A percentile compares a stretch with the other conserved stretches of the same genome.
phyloP scores from a whole-genome alignment of 2,329 filamentous ascomycete species.

The Colletotrichum lentis region DNA sequence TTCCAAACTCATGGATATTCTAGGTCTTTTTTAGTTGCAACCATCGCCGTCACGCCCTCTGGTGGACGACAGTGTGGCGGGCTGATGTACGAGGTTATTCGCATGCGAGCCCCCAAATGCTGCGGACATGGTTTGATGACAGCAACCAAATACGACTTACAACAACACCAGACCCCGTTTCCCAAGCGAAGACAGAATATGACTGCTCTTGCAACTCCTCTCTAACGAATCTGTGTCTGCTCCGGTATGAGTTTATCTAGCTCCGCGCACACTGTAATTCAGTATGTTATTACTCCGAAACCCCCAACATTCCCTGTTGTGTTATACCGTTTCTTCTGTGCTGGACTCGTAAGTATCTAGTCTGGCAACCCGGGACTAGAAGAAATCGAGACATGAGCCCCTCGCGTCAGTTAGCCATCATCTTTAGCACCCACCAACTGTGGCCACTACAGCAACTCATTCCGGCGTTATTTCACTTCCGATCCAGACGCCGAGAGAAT shows the following conservation, averaged over 20 bases:
- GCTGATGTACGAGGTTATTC: slow-evolving; percentile 9
- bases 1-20: too few species aligned
- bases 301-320: too few species aligned
- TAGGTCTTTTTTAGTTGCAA: background rate
- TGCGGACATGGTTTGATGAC: background rate
- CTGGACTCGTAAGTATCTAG: too few species aligned
- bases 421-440: too few species aligned
- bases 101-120: slow-evolving; percentile 1
- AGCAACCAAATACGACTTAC: background rate
- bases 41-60: too few species aligned
- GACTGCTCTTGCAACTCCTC: background rate
- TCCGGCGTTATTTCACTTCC: too few species aligned
- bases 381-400: too few species aligned
- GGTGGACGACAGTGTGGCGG: slow-evolving; percentile 20
- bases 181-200: background rate
- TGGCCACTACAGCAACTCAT: too few species aligned
- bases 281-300: background rate
- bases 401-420: too few species aligned
- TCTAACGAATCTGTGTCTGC: background rate
- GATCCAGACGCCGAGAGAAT: too few species aligned
- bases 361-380: too few species aligned
- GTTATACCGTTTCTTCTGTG: too few species aligned
- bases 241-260: background rate
- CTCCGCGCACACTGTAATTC: background rate
- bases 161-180: background rate